Base-by-base conservation (phyloP, 306 rosid genomes). In the Chamaecrista fasciculata region DNA sequence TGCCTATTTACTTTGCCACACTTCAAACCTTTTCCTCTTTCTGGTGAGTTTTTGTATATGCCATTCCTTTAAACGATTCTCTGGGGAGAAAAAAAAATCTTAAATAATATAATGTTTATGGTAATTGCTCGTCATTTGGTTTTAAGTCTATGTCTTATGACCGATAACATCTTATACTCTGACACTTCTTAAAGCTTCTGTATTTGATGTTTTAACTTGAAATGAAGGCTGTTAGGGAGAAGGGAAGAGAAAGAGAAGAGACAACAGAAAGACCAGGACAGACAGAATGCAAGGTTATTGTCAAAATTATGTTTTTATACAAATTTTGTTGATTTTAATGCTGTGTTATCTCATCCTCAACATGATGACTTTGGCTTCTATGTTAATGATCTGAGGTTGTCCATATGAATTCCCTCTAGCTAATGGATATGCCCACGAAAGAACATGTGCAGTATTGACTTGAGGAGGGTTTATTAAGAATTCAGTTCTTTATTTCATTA, bases 251-350 rank as follows among this genome's bases (percentile, higher is more conserved):
- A 29, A 69, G 66, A 69, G 88, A 86, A 18, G 97, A 95, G 53
- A 46, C 75, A 25, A 25, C 80, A 57, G 96, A 86, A 71, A 82
- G 68, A 70, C 51, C 87, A 0, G 78, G 86, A 63, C 85, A 62
- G 76, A 74, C 83, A 36, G 96, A 91, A 75, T 95, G 99, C 99
- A 95, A 95, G 99, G 99, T 95, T 69, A 59, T 69, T 62, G 34
- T 67, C 67, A 26, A 71, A 65, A 40, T 70, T 55, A 71, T 70
- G 47, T 48, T 78, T 67, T 71, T 72, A 67, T 51, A 5, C 40
- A 62, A 14, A 40, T 70, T 72, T 20, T 50, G 29, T 65, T 69
- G 70, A 46, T 51, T 49, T 62, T 28, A 43, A 42, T 46, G 7
- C 48, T 62, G 47, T 62, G 36, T 67, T 62, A 29, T 56, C 66